Conservation (phyloP, 441 rosid species). For the Gossypium schwendimanii region DNA sequence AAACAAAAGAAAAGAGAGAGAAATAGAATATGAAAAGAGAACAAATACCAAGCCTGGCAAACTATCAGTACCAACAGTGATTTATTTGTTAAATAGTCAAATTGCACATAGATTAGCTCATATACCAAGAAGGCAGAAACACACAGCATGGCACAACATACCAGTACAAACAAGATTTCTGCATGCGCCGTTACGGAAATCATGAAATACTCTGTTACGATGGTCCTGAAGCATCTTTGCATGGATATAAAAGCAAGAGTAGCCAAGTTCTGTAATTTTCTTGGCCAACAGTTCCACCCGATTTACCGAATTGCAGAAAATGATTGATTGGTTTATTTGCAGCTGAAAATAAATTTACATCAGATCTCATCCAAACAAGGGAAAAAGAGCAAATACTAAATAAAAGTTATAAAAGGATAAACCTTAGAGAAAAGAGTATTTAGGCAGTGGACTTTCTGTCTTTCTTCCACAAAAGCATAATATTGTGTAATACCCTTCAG, state of each 20-base stretch:
- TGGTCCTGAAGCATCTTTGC: conserved; percentile 99
- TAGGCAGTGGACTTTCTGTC: conserved; percentile 97
- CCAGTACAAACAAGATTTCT: conserved; percentile 99
- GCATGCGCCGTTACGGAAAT: conserved; percentile 99
- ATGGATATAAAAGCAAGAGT: conserved; percentile 95
- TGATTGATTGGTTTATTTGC: conserved; percentile 97
- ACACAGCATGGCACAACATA: conserved; percentile 23
- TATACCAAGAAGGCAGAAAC: not conserved
- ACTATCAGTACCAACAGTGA: not conserved
- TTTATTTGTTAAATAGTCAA: not conserved
- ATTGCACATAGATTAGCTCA: not conserved
- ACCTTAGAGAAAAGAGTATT: conserved; percentile 98
- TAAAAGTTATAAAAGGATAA: conserved; percentile 14
- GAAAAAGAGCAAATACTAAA: not conserved
- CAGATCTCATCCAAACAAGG: conserved; percentile 13
- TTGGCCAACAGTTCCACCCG: conserved; percentile 97
- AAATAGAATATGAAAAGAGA: not conserved
- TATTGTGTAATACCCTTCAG: conserved; percentile 91
- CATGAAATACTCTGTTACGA: conserved; percentile 96
- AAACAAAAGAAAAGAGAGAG: not conserved
- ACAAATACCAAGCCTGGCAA: not conserved
- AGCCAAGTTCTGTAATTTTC: conserved; percentile 97
- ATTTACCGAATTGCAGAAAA: conserved; percentile 96
- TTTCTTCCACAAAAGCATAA: conserved; percentile 97
- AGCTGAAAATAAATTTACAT: conserved; percentile 43